Evolutionary conservation across 371 early-diverging fungal species (phyloP).

Genomic region (Vairimorpha necatrix): DNA sequence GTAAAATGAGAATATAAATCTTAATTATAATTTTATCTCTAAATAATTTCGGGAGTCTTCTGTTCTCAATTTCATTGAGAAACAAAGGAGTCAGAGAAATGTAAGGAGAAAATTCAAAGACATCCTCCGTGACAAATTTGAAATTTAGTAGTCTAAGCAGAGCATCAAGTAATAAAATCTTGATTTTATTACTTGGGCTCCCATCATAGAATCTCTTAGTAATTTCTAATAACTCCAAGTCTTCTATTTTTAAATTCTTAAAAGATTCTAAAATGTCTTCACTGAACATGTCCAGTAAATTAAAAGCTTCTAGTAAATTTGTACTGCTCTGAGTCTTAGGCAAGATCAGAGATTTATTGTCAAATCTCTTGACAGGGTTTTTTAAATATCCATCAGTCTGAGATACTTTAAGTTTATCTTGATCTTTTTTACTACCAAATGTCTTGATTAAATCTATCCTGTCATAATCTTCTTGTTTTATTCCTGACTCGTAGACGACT

Average conservation of each 20-base stretch:
- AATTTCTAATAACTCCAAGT: slow-evolving; percentile 14
- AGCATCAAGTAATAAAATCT: slow-evolving; percentile 17
- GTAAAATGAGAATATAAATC: slow-evolving; percentile 29
- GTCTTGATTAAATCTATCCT: slow-evolving; percentile 1
- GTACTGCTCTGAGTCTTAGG: slow-evolving; percentile 5
- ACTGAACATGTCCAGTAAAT: slow-evolving; percentile 31
- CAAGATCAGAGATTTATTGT: slow-evolving; percentile 19
- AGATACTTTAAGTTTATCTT: slow-evolving; percentile 12
- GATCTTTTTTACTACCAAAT: slow-evolving; percentile 39
- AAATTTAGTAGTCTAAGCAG: slow-evolving; percentile 28
- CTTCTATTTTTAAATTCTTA: slow-evolving; percentile 15
- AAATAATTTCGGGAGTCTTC: slow-evolving; percentile 8
- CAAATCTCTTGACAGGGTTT: not conserved
- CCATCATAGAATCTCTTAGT: slow-evolving; percentile 9
- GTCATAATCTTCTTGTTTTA: not conserved
- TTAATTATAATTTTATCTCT: slow-evolving; percentile 28
- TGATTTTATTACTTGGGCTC: not conserved
- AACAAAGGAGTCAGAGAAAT: not conserved
- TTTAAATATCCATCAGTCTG: slow-evolving; percentile 11
- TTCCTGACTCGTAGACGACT: slow-evolving; percentile 22
- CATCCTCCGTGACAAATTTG: slow-evolving; percentile 30
- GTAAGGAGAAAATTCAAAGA: slow-evolving; percentile 17
- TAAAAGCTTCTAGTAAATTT: slow-evolving; percentile 10
- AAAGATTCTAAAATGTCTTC: not conserved
- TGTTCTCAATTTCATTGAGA: slow-evolving; percentile 26